A percentile compares a stretch with the other conserved stretches of the same genome.
These are phyloP conservation scores for Psilocybe cyanescens DNA, from an alignment of 768 basidiomycete genomes.

Conservation along the genomic window DNA sequence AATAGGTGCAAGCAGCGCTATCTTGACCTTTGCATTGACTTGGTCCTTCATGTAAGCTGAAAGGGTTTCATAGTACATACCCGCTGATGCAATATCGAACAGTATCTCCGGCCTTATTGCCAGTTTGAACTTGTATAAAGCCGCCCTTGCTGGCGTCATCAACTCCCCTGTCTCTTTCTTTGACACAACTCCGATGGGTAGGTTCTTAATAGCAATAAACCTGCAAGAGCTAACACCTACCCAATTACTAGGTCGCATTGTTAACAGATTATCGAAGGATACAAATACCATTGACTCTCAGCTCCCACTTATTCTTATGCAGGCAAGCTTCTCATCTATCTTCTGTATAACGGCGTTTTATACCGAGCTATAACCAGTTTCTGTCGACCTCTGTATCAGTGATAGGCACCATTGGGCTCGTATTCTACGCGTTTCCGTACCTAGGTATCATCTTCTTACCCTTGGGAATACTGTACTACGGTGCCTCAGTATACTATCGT, in stretches of 20 bases:
- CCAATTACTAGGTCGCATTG: conserved; percentile 48
- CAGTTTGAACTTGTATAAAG: conserved; percentile 55
- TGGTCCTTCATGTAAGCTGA: conserved; percentile 50
- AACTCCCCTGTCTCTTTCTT: conserved; percentile 69
- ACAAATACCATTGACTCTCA: conserved; percentile 60
- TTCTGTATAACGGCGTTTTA: not conserved
- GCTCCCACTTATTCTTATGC: conserved; percentile 49
- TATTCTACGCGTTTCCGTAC: conserved; percentile 70
- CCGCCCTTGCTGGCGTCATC: conserved; percentile 59
- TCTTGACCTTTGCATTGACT: conserved; percentile 54
- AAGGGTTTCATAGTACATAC: not conserved
- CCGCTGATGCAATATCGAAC: not conserved
- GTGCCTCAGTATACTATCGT: conserved; percentile 59
- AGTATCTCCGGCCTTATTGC: conserved; percentile 43
- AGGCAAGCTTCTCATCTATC: conserved; percentile 31
- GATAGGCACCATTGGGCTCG: conserved; percentile 57
- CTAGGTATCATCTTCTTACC: conserved; percentile 69
- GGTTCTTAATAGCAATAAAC: not conserved
- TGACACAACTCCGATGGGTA: conserved; percentile 74
- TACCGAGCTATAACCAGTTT: conserved; percentile 32
- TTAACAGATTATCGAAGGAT: conserved; percentile 64
- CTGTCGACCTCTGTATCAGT: conserved; percentile 44
- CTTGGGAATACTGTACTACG: conserved; percentile 53
- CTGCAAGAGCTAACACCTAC: not conserved
- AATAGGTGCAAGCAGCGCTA: conserved; percentile 49